phyloP scores from a whole-genome alignment of 345 rosid species.

The Salix caprea region DNA sequence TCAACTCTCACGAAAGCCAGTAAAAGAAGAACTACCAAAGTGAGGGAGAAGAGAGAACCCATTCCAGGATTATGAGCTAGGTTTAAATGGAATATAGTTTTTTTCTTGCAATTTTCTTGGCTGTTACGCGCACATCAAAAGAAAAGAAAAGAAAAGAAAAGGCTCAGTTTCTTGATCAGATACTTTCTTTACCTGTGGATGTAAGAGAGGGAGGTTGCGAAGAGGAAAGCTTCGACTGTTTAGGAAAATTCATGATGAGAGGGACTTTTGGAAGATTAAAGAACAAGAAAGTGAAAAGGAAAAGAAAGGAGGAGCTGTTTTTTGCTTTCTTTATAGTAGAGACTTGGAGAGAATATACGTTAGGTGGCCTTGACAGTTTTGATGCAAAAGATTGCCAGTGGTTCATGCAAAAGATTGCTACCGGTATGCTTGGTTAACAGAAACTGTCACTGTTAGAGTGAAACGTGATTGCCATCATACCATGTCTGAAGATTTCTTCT shows the following conservation, averaged over 20 bases:
- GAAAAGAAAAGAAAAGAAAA: constrained; percentile 2
- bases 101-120: not conserved
- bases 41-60: constrained; percentile 33
- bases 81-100: not conserved
- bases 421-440: not conserved
- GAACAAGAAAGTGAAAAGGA: constrained; percentile 26
- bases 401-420: not conserved
- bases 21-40: constrained; percentile 22
- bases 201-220: constrained; percentile 22
- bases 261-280: constrained; percentile 32
- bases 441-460: not conserved
- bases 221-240: constrained; percentile 26
- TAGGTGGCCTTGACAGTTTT: not conserved
- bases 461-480: not conserved
- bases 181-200: constrained; percentile 3
- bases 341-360: not conserved
- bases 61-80: constrained; percentile 20
- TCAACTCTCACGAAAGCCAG: constrained; percentile 18
- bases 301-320: not conserved
- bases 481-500: not conserved
- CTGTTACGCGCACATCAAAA: not conserved
- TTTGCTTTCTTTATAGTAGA: not conserved
- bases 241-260: constrained; percentile 9
- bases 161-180: constrained; percentile 9
- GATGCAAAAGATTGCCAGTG: not conserved